Base-by-base conservation (phyloP, 352 stramenopile species). In the Globisporangium middletonii region DNA sequence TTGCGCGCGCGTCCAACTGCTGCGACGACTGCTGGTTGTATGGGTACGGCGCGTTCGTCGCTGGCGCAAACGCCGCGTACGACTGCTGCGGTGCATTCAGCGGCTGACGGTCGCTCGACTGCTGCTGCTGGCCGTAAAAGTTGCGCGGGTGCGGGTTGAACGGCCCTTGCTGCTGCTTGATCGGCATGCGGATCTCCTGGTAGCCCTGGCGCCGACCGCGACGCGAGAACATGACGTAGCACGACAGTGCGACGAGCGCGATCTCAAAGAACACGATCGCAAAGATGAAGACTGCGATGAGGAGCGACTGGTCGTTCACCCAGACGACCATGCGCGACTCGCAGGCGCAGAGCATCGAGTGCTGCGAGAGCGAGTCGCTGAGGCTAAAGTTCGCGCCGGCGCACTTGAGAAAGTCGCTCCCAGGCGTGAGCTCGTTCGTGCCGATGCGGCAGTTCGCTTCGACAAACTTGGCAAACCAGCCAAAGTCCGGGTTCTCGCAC, bases 101-200 rank as follows among this genome's bases (percentile, higher is more conserved):
- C 49, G 72, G 67, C 50, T 81, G 71, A 6, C 66, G 66, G 30
- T 73, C 60, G 8, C 51, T 48, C 45, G 41, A 18, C 23, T 59
- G 58, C 13, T 57, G 52, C 43, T 57, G 38, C 44, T 77, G 69
- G 37, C 71, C 62, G 48, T 75, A 75, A 65, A 87, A 89, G 72
- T 92, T 89, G 57, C 81, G 78, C 46, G 79, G 79, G 68, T 92
- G 79, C 54, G 83, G 77, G 57, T 90, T 93, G 71, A 88, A 90
- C 49, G 77, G 77, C 56, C 88, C 78, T 52, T 62, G 44, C 42
- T 74, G 66, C 57, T 81, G 73, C 50, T 83, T 83, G 62, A 93
- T 63, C 1, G 83, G 83, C 83, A 93, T 93, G 19, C 80, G 85
- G 55, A 93, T 93, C 67, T 93, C 79, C 63, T 93, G 80, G 65